Evolutionary conservation across 257 asterid species (phyloP), one percentile per base, ranked within the genome.

Genomic region (Osmanthus fragrans): DNA sequence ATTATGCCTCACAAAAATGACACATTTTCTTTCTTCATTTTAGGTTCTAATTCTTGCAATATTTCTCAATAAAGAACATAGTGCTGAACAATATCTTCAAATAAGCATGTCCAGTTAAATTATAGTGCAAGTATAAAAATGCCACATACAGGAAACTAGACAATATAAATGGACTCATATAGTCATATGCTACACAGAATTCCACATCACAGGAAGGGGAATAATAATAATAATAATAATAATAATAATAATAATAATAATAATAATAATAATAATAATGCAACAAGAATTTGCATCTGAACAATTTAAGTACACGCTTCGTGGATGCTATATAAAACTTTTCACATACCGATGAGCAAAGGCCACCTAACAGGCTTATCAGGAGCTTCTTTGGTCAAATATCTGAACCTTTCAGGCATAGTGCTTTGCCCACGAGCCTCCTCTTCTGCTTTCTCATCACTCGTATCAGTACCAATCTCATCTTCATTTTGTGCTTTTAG

Each of bases 371-470:
- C 80, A 70, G 97, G 95, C 81, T 89, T 84, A 32, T 88, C 98
- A 75, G 97, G 92, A 80, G 76, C 96, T 85, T 90, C 97, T 85
- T 84, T 90, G n/a, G 90, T 82, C 90, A 91, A 87, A 70, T 82
- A 82, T 81, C 96, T 85, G 86, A 92, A 94, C 81, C 94, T 92
- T 13, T 92, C 95, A 0, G 97, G 98, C 97, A 92, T 91, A 51
- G 90, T 88, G 77, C 96, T 92, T 85, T 82, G 83, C 71, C 94
- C 96, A 49, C 94, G 88, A 51, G 78, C 88, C 70, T 82, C 92
- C 72, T 42, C 73, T 70, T 91, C 97, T 76, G 82, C 89, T 77
- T 86, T 51, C 49, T 80, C 65, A 2, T 80, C 82, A 74, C 21
- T 83, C 4, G 23, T 36, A 19, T 75, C 58, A 16, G 78, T 80